Evolutionary conservation across 164 flowering plant genomes (phyloP).

Genomic region (Magnolia sinica): DNA sequence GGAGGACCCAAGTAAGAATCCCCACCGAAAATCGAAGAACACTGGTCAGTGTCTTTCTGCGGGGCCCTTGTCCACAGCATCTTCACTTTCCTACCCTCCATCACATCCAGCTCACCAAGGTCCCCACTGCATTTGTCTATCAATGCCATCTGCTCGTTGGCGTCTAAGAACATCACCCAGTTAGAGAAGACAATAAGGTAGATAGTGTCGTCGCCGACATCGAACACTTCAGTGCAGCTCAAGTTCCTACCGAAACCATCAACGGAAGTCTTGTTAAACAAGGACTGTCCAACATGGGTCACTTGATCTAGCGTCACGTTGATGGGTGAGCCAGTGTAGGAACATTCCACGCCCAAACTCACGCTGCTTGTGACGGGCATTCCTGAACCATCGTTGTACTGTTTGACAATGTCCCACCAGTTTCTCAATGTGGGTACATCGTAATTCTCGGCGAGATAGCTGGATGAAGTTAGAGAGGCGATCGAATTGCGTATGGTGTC

Average conservation of each 20-base stretch:
- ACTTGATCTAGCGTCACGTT: constrained; percentile 12
- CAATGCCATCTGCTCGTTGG: too few relatives aligned
- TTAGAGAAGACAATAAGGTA: constrained; percentile 12
- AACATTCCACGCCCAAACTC: constrained; percentile 2
- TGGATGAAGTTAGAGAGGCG: too few relatives aligned
- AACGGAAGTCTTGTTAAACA: constrained; percentile 13
- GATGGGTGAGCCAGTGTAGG: constrained; percentile 5
- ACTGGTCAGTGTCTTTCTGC: constrained; percentile 1
- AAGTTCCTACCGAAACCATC: background rate
- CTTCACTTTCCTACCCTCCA: constrained; percentile 7
- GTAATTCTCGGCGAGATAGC: too few relatives aligned
- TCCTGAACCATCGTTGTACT: too few relatives aligned
- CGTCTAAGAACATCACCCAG: constrained; percentile 2
- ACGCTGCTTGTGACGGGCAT: too few relatives aligned
- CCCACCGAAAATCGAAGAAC: constrained; percentile 4
- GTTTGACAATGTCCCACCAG: too few relatives aligned
- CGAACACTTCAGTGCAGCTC: constrained; percentile 10
- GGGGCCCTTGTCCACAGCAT: constrained; percentile 19
- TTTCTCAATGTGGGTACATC: too few relatives aligned
- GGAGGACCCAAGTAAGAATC: constrained; percentile 13
- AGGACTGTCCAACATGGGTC: background rate
- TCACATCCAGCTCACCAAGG: too few relatives aligned
- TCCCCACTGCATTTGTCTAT: too few relatives aligned
- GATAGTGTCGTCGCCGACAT: constrained; percentile 7
- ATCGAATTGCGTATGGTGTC: too few relatives aligned